These are phyloP conservation scores for Simmondsia chinensis DNA, from an alignment of 148 eudicot genomes.

Conservation along the genomic window DNA sequence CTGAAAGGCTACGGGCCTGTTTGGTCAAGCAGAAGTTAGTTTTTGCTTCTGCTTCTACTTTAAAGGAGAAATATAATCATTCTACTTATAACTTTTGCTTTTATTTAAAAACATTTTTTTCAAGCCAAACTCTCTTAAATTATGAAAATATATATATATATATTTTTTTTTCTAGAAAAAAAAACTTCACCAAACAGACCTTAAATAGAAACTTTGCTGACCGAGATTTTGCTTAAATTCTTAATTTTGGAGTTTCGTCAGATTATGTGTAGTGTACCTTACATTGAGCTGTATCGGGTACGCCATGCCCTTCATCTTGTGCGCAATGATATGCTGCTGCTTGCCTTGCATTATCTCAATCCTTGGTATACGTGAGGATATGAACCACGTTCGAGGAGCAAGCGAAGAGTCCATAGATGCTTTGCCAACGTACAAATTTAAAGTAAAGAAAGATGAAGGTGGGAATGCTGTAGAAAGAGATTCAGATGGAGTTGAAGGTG, in stretches of 20 bases:
- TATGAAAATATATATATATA: too few relatives aligned
- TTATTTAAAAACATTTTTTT: too few relatives aligned
- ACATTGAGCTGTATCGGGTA: conserved; percentile 64
- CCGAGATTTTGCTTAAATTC: too few relatives aligned
- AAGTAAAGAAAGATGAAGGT: conserved; percentile 35
- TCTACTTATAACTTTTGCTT: too few relatives aligned
- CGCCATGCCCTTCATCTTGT: conserved; percentile 75
- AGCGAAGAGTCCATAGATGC: conserved; percentile 59
- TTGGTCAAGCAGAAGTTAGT: too few relatives aligned
- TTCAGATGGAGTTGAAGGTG: conserved; percentile 47
- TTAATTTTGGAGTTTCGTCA: conserved; percentile 19
- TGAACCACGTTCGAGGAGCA: conserved; percentile 54
- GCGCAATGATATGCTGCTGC: conserved; percentile 77
- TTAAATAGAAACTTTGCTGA: too few relatives aligned
- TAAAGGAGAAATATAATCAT: too few relatives aligned
- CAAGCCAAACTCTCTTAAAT: too few relatives aligned
- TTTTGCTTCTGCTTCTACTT: too few relatives aligned
- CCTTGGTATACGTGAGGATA: conserved; percentile 62
- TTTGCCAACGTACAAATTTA: conserved; percentile 60
- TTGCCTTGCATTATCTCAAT: conserved; percentile 67
- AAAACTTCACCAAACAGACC: too few relatives aligned
- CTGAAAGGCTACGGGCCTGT: too few relatives aligned
- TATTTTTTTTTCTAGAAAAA: too few relatives aligned
- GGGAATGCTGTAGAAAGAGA: conserved; percentile 16
- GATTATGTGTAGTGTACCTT: conserved; percentile 66